Percentiles rank a stretch among this genome's conserved stretches.
phyloP scores from a whole-genome alignment of 2,329 filamentous ascomycete species.

The Neofusicoccum kwambonambiense region DNA sequence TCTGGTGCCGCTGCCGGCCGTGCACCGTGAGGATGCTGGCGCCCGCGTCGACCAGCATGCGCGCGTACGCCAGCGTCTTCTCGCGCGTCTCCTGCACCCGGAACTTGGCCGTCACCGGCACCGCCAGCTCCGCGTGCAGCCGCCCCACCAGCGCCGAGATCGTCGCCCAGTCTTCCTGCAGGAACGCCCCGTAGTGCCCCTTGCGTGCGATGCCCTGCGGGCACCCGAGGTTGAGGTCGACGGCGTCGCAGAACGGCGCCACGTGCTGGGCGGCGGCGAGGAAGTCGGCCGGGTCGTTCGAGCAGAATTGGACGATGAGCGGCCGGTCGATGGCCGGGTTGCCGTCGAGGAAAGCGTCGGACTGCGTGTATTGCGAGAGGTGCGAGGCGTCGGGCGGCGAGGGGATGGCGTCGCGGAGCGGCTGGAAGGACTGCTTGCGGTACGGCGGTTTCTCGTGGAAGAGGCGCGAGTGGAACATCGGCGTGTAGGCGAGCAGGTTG shows the following conservation, averaged over 20 bases:
- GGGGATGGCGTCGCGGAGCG: slow-evolving; percentile 45
- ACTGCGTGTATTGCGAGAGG: slow-evolving; percentile 29
- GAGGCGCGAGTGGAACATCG: slow-evolving; percentile 92
- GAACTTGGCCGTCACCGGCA: slow-evolving; percentile 95
- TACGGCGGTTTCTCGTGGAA: slow-evolving; percentile 77
- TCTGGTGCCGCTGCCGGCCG: slow-evolving; percentile 84
- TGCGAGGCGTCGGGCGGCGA: slow-evolving; percentile 36
- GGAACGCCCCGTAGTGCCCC: slow-evolving; percentile 88
- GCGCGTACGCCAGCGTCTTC: slow-evolving; percentile 83
- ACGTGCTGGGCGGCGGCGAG: slow-evolving; percentile 76
- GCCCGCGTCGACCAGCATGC: slow-evolving; percentile 80
- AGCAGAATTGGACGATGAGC: slow-evolving; percentile 95
- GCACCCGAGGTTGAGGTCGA: slow-evolving; percentile 93
- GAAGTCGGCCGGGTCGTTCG: slow-evolving; percentile 78
- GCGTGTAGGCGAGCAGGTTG: slow-evolving; percentile 78
- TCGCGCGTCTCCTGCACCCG: slow-evolving; percentile 83
- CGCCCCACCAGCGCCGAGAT: slow-evolving; percentile 80
- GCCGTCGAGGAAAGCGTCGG: slow-evolving; percentile 65
- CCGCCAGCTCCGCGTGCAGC: slow-evolving; percentile 72
- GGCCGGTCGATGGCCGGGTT: slow-evolving; percentile 82
- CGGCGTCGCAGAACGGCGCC: slow-evolving; percentile 86
- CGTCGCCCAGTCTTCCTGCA: slow-evolving; percentile 88
- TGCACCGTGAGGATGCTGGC: slow-evolving; percentile 94
- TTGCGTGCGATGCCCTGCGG: slow-evolving; percentile 91
- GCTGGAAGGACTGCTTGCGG: slow-evolving; percentile 77